Evolutionary conservation across 495 filamentous ascomycete species (phyloP).

Genomic region (Talaromyces nanjingensis): DNA sequence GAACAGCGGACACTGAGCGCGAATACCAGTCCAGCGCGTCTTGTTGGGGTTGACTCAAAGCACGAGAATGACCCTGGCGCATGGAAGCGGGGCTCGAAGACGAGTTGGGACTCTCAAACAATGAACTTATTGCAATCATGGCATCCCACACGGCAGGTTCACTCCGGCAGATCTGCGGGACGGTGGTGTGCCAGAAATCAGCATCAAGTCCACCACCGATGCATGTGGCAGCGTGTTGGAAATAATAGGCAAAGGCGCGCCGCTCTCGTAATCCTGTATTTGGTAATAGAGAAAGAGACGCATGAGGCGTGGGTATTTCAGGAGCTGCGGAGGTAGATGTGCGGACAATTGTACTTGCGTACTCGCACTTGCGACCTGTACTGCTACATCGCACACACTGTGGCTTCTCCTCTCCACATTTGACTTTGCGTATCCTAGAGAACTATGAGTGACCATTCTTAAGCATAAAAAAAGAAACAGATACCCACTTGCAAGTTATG

Average conservation of each 20-base stretch:
- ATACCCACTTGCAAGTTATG: conserved; percentile 34
- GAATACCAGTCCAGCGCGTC: conserved; percentile 36
- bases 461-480: not conserved
- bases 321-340: not conserved
- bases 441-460: conserved; percentile 2
- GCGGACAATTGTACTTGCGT: conserved; percentile 9
- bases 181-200: conserved; percentile 49
- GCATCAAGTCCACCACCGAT: conserved; percentile 41
- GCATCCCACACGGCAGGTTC: conserved; percentile 57
- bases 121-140: conserved; percentile 45
- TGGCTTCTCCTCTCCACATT: conserved; percentile 52
- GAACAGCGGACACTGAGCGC: conserved; percentile 42
- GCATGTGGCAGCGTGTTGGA: conserved; percentile 21
- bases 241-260: conserved; percentile 36
- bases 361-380: conserved; percentile 45
- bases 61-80: conserved; percentile 15
- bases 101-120: conserved; percentile 37
- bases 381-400: conserved; percentile 36
- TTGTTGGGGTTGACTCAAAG: conserved; percentile 33
- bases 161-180: conserved; percentile 48
- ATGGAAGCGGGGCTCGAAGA: conserved; percentile 10
- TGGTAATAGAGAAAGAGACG: conserved; percentile 17
- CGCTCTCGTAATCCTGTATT: conserved; percentile 29
- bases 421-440: conserved; percentile 41
- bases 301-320: conserved; percentile 8